phyloP scores from a whole-genome alignment of 306 rosid genomes.

The Pterocarpus santalinus region DNA sequence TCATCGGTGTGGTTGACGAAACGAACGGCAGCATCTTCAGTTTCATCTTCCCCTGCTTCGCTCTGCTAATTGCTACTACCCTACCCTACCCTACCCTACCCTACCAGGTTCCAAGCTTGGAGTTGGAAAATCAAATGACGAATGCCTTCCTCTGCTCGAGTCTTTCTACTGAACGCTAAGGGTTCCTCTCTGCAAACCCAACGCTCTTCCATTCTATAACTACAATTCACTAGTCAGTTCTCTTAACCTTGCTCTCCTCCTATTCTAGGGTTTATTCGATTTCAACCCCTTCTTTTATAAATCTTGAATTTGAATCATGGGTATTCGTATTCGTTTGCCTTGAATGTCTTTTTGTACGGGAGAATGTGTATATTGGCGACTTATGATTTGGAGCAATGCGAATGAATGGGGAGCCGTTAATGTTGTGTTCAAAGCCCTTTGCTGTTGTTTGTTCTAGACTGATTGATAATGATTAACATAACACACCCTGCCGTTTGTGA shows the following conservation, averaged over 20 bases:
- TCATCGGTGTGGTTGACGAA: no score
- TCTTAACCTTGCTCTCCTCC: constrained; percentile 30
- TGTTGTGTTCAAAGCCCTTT: background rate
- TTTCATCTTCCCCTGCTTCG: background rate
- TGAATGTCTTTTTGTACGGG: background rate
- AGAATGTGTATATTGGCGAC: background rate
- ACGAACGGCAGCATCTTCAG: background rate
- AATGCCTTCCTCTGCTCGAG: background rate
- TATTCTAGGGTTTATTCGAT: constrained; percentile 37
- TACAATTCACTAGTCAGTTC: constrained; percentile 36
- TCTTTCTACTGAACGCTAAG: constrained; percentile 22
- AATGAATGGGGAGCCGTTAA: constrained; percentile 26
- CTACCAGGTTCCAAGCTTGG: background rate
- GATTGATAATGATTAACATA: background rate
- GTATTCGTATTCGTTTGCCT: background rate
- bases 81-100: background rate
- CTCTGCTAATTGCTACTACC: background rate
- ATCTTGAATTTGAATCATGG: background rate
- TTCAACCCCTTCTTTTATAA: background rate
- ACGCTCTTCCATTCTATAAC: constrained; percentile 15
- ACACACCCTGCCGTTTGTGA: background rate
- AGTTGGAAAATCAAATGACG: background rate
- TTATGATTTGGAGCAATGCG: background rate
- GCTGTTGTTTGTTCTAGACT: background rate
- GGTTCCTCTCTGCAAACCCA: background rate